Percentiles rank a stretch among this genome's conserved stretches.
Evolutionary conservation across 2,329 filamentous ascomycete genomes (phyloP).

Genomic region (Neofusicoccum sp.): DNA sequence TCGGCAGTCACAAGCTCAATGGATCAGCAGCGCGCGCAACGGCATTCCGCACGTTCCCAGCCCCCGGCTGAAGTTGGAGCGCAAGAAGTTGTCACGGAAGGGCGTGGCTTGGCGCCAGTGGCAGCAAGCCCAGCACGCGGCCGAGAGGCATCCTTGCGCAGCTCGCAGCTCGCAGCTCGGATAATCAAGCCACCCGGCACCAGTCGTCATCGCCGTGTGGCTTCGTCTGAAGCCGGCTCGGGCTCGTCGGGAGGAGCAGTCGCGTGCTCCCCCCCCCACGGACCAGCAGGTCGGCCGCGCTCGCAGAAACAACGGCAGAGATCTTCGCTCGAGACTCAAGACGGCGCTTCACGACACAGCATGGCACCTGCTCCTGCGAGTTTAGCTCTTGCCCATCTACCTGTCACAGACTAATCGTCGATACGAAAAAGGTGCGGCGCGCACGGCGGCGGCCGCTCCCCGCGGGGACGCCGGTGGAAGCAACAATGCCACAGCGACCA

Average conservation of each 20-base stretch:
- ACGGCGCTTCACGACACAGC: too few relatives aligned
- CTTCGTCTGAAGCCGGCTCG: not conserved
- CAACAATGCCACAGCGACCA: too few relatives aligned
- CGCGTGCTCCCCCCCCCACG: not conserved
- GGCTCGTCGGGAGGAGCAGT: too few relatives aligned
- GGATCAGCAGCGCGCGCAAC: not conserved
- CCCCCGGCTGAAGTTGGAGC: not conserved
- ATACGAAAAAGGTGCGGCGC: not conserved
- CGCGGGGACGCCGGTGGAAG: too few relatives aligned
- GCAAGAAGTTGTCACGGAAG: not conserved
- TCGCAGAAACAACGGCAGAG: too few relatives aligned
- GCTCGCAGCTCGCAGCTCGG: not conserved
- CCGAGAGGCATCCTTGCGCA: not conserved
- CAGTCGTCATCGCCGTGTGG: not conserved
- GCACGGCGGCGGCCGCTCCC: not conserved
- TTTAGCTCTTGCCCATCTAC: not conserved
- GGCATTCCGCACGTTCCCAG: not conserved
- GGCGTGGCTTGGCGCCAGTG: not conserved
- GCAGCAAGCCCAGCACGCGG: not conserved
- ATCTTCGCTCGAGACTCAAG: too few relatives aligned
- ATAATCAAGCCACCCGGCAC: constrained; percentile 7
- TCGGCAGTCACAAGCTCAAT: not conserved
- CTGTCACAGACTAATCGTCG: not conserved
- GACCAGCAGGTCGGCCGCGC: too few relatives aligned
- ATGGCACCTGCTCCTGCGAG: not conserved